These are phyloP conservation scores for Berberis vulgaris DNA, from an alignment of 164 flowering plant genomes.

Conservation along the genomic window DNA sequence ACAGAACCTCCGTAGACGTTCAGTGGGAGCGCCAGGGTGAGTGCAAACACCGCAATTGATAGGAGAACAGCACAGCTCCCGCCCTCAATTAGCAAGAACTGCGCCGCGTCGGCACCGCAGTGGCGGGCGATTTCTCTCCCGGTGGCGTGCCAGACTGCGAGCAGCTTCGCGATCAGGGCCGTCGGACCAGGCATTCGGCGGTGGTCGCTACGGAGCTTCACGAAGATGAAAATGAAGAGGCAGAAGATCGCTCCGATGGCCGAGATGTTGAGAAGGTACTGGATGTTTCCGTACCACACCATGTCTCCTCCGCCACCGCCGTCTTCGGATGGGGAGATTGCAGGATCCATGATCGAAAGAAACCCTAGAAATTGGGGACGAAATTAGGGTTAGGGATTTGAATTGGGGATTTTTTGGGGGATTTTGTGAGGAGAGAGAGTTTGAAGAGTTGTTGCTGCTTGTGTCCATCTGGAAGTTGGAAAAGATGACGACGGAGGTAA, in stretches of 20 bases:
- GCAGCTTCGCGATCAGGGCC: conserved; percentile 75
- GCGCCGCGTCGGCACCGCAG: conserved; percentile 98
- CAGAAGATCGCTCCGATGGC: conserved; percentile 68
- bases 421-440: no score
- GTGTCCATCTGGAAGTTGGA: no score
- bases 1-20: conserved; percentile 71
- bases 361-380: conserved; percentile 1
- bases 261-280: conserved; percentile 88
- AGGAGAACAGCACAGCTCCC: conserved; percentile 67
- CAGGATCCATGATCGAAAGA: neutral
- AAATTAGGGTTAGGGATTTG: conserved; percentile 14
- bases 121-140: conserved; percentile 78
- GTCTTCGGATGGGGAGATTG: conserved; percentile 1
- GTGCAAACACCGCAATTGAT: conserved; percentile 35
- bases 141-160: conserved; percentile 99
- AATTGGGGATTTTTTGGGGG: no score
- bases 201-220: conserved; percentile 94
- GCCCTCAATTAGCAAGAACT: conserved; percentile 82
- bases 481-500: no score
- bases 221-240: conserved; percentile 66
- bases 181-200: conserved; percentile 80
- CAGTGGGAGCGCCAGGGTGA: conserved; percentile 53
- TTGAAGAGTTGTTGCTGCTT: no score
- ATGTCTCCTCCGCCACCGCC: conserved; percentile 12
- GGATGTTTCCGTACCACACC: conserved; percentile 91